A percentile compares a stretch with the other conserved stretches of the same genome.
Evolutionary conservation across 2,329 filamentous ascomycete genomes (phyloP).

Genomic region (Colletotrichum spinosum): DNA sequence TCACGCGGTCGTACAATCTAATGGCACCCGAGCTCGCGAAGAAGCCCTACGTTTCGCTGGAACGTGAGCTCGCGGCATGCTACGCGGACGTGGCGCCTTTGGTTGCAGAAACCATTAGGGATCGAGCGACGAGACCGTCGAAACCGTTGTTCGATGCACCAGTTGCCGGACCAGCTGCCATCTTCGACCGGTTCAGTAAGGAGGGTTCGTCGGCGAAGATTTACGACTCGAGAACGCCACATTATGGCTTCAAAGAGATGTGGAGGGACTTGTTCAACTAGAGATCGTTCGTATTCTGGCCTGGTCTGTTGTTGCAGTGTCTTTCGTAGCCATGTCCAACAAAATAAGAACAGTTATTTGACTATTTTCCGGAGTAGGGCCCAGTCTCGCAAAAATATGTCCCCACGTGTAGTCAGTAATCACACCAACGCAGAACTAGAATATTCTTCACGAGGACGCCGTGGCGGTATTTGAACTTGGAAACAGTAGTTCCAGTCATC

Average conservation of each 20-base stretch:
- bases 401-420: too few relatives aligned
- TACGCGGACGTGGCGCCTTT: conserved; percentile 87
- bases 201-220: conserved; percentile 67
- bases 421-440: too few relatives aligned
- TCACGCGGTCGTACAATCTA: conserved; percentile 91
- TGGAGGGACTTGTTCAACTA: conserved; percentile 80
- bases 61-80: conserved; percentile 83
- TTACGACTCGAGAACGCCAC: conserved; percentile 78
- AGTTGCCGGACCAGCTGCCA: conserved; percentile 54
- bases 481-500: too few relatives aligned
- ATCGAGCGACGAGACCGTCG: conserved; percentile 67
- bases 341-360: not conserved
- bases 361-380: too few relatives aligned
- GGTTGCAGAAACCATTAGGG: conserved; percentile 77
- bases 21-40: conserved; percentile 93
- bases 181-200: conserved; percentile 71
- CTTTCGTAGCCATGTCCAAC: not conserved
- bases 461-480: too few relatives aligned
- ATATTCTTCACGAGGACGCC: too few relatives aligned
- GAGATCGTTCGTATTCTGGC: too few relatives aligned
- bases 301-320: too few relatives aligned
- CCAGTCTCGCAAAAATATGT: too few relatives aligned
- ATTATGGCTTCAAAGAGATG: conserved; percentile 90
- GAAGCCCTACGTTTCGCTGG: conserved; percentile 89
- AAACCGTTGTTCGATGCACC: conserved; percentile 45